These are phyloP conservation scores for Botrytis squamosa DNA, from an alignment of 2,329 filamentous ascomycete species.

Conservation along the genomic window DNA sequence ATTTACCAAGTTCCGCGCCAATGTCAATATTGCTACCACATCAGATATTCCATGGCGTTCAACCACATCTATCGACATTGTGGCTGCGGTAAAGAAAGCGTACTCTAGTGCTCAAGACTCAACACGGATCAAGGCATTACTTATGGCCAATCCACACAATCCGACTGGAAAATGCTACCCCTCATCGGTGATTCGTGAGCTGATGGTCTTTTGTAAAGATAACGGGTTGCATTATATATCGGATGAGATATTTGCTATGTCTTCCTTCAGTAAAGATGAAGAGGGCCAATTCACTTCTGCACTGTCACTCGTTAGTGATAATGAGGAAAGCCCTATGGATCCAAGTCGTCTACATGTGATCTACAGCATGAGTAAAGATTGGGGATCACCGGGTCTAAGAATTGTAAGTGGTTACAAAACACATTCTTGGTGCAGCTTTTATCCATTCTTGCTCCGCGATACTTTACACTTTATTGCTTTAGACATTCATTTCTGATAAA, in stretches of 20 bases:
- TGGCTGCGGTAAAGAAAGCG: not conserved
- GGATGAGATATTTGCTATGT: slow-evolving; percentile 14
- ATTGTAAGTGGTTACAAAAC: not conserved
- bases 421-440: too few relatives aligned
- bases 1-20: not conserved
- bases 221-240: slow-evolving; percentile 18
- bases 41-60: not conserved
- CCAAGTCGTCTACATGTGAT: slow-evolving; percentile 6
- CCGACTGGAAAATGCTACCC: slow-evolving; percentile 9
- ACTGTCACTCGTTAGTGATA: not conserved
- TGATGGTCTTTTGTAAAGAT: slow-evolving; percentile 14
- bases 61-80: not conserved
- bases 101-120: not conserved
- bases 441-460: too few relatives aligned
- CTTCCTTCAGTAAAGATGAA: not conserved
- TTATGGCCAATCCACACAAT: slow-evolving; percentile 21
- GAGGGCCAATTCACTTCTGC: not conserved
- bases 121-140: not conserved
- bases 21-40: not conserved
- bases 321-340: not conserved
- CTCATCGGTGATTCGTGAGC: not conserved
- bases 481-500: too few relatives aligned
- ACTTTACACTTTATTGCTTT: too few relatives aligned
- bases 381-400: not conserved
- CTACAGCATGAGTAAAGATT: slow-evolving; percentile 17